These are phyloP conservation scores for Diaporthe sp. DNA, from an alignment of 2,329 filamentous ascomycete species.

Conservation along the genomic window DNA sequence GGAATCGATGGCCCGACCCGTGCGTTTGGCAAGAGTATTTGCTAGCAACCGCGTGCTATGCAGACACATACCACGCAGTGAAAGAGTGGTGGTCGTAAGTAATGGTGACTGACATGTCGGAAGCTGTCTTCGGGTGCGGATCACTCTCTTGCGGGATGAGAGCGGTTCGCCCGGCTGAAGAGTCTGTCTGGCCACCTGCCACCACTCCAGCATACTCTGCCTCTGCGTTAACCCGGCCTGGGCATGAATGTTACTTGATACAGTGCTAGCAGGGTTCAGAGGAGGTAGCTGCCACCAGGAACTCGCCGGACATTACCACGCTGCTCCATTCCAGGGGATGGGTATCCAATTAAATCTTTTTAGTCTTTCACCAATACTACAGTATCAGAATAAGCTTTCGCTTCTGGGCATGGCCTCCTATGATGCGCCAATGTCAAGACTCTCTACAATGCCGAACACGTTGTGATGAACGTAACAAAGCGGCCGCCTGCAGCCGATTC, in stretches of 20 bases:
- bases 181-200: neutral
- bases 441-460: neutral
- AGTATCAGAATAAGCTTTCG: slow-evolving; percentile 19
- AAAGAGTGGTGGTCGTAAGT: neutral
- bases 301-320: neutral
- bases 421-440: neutral
- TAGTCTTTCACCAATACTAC: neutral
- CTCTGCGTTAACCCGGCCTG: neutral
- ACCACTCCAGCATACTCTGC: neutral
- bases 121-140: neutral
- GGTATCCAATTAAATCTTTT: slow-evolving; percentile 18
- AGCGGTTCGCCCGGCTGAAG: slow-evolving; percentile 2
- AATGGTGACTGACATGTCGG: neutral
- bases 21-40: neutral
- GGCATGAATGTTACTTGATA: neutral
- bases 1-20: neutral
- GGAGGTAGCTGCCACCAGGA: neutral
- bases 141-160: neutral
- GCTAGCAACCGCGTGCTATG: neutral
- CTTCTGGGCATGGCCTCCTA: neutral
- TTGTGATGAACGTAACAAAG: slow-evolving; percentile 11
- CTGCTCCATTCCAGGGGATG: neutral
- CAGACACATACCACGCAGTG: neutral
- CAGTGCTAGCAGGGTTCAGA: slow-evolving; percentile 16
- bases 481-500: neutral